phyloP scores from a whole-genome alignment of 106 monocot species.

The Posidonia australis region DNA sequence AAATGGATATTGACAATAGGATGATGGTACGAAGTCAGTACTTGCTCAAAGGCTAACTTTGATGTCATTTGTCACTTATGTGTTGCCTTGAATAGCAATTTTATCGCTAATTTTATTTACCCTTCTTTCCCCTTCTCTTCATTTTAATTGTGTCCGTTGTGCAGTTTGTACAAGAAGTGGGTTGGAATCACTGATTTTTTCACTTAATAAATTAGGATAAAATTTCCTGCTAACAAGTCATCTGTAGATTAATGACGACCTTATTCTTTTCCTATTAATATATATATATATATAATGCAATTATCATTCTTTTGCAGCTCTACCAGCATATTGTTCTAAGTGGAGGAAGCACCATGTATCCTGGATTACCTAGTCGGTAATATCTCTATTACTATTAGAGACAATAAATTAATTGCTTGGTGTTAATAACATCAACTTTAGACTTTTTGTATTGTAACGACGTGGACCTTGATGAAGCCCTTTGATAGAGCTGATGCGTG shows the following conservation, averaged over 20 bases:
- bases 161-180: too few relatives aligned
- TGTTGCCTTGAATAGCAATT: too few relatives aligned
- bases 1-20: conserved; percentile 99
- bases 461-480: too few relatives aligned
- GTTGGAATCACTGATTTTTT: too few relatives aligned
- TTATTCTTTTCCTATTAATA: neutral
- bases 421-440: neutral
- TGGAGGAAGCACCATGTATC: conserved; percentile 99
- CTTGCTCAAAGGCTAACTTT: neutral
- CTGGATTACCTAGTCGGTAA: conserved; percentile 97
- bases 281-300: neutral
- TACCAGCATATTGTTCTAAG: conserved; percentile 99
- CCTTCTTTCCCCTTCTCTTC: too few relatives aligned
- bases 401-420: neutral
- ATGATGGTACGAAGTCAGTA: conserved; percentile 51
- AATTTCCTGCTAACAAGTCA: too few relatives aligned
- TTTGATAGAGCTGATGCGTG: too few relatives aligned
- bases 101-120: too few relatives aligned
- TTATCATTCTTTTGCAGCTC: conserved; percentile 36
- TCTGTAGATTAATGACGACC: neutral
- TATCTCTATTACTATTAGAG: neutral
- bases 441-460: too few relatives aligned
- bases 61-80: too few relatives aligned
- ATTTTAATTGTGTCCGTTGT: too few relatives aligned
- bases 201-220: too few relatives aligned